A percentile compares a stretch with the other conserved stretches of the same genome.
phyloP scores from a whole-genome alignment of 1,139 yeast genomes.

The Yamadazyma dendronema region DNA sequence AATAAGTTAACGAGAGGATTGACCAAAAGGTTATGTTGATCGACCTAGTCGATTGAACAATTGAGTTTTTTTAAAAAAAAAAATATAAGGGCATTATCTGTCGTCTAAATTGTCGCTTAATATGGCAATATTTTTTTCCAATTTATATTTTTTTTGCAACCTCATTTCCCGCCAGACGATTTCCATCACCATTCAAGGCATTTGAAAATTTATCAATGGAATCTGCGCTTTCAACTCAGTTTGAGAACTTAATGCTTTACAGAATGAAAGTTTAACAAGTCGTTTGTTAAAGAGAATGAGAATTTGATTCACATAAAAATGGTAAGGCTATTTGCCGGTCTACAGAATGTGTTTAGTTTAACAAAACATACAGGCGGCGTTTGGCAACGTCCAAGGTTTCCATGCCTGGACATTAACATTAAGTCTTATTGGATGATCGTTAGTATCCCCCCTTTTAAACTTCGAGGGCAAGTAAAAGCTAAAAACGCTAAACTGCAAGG shows the following conservation, averaged over 20 bases:
- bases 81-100: conserved; percentile 3
- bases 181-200: background rate
- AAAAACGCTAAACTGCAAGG: background rate
- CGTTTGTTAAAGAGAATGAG: conserved; percentile 1
- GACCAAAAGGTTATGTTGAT: conserved; percentile 2
- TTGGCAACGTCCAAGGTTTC: background rate
- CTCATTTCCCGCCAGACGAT: background rate
- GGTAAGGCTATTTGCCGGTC: background rate
- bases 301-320: background rate
- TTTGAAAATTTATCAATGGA: background rate
- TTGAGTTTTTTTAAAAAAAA: conserved; percentile 3
- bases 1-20: conserved; percentile 6
- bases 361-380: background rate
- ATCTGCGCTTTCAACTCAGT: background rate
- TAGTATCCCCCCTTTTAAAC: background rate
- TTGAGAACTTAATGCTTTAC: conserved; percentile 2
- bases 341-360: background rate
- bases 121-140: background rate
- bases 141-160: background rate
- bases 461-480: background rate
- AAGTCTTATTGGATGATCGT: background rate
- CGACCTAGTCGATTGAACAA: conserved; percentile 3
- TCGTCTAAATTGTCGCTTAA: conserved; percentile 6
- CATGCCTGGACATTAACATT: background rate
- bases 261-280: background rate